Base-by-base conservation (phyloP, 176 grass and related monocot species). In the Calamus simplicifolius region DNA sequence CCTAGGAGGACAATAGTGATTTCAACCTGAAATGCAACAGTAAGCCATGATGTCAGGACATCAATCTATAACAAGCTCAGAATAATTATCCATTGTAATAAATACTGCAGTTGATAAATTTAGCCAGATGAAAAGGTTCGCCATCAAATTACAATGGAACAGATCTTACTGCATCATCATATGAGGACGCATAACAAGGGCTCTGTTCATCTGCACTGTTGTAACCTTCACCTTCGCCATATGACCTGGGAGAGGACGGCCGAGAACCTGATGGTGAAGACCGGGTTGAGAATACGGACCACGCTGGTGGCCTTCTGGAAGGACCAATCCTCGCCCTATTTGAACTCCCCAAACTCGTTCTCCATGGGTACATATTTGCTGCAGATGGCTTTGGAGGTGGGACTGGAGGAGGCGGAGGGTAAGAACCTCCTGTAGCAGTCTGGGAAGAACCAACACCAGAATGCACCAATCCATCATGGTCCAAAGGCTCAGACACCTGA, bases 191-290 rank as follows among this genome's bases (percentile, higher is more conserved):
- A 28, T 85, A 92, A 73, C 88, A 83, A 25, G 81, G 81, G 16
- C 82, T 85, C 58, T 93, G 94, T 63, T 99, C 94, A 68, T 99
- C 94, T 28, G 94, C 84, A 72, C 94, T 99, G 64, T 99, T 99
- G 57, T 99, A 99, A 62, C 94, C 94, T 80, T 99, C 94, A 16
- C 76, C 78, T 67, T 99, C 94, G 28, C 65, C 72, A 57, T 85
- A 61, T 57, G 87, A 86, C 52, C 88, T 93, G 61, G 94, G 94
- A 15, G 94, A 99, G 83, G 94, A 85, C 63, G 94, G 88, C 8
- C 77, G 73, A 71, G 91, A 96, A 50, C 78, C 83, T 14, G 91
- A 85, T 79, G 80, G 59, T 51, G 88, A 92, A 56, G 86, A 74
- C 53, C 86, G 16, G 29, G 72, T 67, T 51, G 62, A 53, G 59